Evolutionary conservation across 306 rosid genomes (phyloP).

Genomic region (Vigna nakashimae): DNA sequence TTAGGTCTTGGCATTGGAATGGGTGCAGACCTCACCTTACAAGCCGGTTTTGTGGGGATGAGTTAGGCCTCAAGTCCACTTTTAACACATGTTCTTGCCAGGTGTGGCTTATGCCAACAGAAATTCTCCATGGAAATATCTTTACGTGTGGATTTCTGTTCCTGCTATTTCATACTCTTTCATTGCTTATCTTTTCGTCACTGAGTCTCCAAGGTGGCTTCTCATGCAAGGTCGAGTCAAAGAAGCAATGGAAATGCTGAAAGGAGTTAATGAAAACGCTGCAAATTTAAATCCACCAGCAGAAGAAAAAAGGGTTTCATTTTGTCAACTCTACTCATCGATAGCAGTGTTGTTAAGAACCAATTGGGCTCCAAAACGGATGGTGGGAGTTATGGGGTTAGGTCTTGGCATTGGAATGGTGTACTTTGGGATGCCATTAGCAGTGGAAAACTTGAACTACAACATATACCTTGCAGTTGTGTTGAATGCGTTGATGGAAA

Average conservation of each 20-base stretch:
- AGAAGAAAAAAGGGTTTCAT: not conserved
- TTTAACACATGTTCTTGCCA: conserved; percentile 38
- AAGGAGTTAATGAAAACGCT: not conserved
- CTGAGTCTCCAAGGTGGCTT: conserved; percentile 52
- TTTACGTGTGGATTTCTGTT: conserved; percentile 47
- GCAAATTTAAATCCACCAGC: no score
- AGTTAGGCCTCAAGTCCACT: no score
- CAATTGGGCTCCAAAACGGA: conserved; percentile 40
- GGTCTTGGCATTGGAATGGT: conserved; percentile 56
- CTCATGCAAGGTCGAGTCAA: conserved; percentile 31
- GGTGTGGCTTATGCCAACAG: conserved; percentile 46
- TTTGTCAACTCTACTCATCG: conserved; percentile 26
- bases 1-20: no score
- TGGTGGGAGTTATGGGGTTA: conserved; percentile 26
- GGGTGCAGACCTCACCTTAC: no score
- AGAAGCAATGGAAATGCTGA: conserved; percentile 39
- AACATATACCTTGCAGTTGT: conserved; percentile 49
- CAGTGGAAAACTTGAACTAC: conserved; percentile 52
- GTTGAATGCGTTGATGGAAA: conserved; percentile 51
- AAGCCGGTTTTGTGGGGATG: no score
- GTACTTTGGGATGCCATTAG: conserved; percentile 56
- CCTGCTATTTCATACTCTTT: conserved; percentile 38
- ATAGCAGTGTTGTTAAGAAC: conserved; percentile 30
- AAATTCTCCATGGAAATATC: conserved; percentile 38
- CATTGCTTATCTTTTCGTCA: conserved; percentile 26